Evolutionary conservation across 805 yeast genomes (phyloP).

Genomic region (Blastobotrys chiropterorum): DNA sequence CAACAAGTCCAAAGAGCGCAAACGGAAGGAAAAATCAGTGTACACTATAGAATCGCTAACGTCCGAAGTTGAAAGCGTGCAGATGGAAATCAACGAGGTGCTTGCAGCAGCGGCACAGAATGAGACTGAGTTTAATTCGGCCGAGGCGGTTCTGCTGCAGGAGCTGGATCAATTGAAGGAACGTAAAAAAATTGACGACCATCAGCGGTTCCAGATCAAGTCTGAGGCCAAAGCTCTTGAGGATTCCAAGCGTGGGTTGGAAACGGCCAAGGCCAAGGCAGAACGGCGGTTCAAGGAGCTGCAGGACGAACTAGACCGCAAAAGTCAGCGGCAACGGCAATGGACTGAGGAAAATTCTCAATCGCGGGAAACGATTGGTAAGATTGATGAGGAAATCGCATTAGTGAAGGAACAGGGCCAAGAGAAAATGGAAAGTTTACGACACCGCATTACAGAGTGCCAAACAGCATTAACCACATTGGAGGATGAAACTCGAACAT

Average conservation of each 20-base stretch:
- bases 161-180: slow-evolving; percentile 28
- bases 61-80: slow-evolving; percentile 30
- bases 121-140: slow-evolving; percentile 25
- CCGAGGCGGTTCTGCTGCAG: slow-evolving; percentile 22
- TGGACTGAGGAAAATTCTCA: slow-evolving; percentile 24
- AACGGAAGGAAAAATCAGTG: slow-evolving; percentile 10
- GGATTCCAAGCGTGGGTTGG: slow-evolving; percentile 32
- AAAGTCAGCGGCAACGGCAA: slow-evolving; percentile 7
- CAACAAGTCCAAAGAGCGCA: not conserved
- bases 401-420: slow-evolving; percentile 10
- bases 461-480: slow-evolving; percentile 16
- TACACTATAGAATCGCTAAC: slow-evolving; percentile 32
- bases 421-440: slow-evolving; percentile 10
- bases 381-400: slow-evolving; percentile 10
- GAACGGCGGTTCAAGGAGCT: slow-evolving; percentile 21
- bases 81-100: slow-evolving; percentile 29
- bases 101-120: slow-evolving; percentile 21
- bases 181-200: slow-evolving; percentile 27
- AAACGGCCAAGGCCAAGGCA: slow-evolving; percentile 29
- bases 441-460: slow-evolving; percentile 8
- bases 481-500: slow-evolving; percentile 15
- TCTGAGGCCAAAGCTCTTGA: slow-evolving; percentile 33
- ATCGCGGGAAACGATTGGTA: slow-evolving; percentile 12
- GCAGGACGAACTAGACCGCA: slow-evolving; percentile 15
- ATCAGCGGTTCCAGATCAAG: slow-evolving; percentile 28